phyloP scores from a whole-genome alignment of 1,284 basidiomycete genomes.

The Trichosporon sp. region DNA sequence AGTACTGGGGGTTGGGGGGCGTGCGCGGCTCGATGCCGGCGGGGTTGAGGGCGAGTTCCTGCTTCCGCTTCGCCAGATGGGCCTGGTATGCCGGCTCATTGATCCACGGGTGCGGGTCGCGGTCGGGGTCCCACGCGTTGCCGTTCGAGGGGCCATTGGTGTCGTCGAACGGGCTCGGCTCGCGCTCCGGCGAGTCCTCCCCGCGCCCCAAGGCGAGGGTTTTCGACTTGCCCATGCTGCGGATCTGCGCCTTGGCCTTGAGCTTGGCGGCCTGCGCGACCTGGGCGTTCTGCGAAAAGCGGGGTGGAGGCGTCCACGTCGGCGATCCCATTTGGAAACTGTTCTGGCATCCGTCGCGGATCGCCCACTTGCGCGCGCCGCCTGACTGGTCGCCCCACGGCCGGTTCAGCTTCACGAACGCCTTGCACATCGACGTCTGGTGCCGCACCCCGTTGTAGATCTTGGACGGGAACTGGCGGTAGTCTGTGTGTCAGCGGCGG shows the following conservation, averaged over 20 bases:
- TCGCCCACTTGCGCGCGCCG: slow-evolving; percentile 55
- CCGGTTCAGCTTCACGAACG: slow-evolving; percentile 55
- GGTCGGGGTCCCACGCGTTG: slow-evolving; percentile 26
- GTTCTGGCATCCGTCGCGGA: slow-evolving; percentile 53
- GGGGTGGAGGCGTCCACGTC: not conserved
- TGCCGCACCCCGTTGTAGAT: slow-evolving; percentile 58
- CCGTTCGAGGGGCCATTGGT: slow-evolving; percentile 26
- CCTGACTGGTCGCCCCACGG: slow-evolving; percentile 56
- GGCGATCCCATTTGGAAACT: slow-evolving; percentile 41
- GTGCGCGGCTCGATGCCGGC: not conserved
- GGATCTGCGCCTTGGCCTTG: not conserved
- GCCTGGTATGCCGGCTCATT: slow-evolving; percentile 15
- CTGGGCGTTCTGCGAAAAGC: slow-evolving; percentile 1
- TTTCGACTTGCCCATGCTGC: slow-evolving; percentile 32
- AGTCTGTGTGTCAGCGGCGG: slow-evolving; percentile 40
- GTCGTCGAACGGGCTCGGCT: slow-evolving; percentile 3
- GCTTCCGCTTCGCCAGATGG: slow-evolving; percentile 5
- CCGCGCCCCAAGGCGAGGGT: slow-evolving; percentile 43
- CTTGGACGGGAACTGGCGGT: slow-evolving; percentile 55
- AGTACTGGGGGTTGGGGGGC: slow-evolving; percentile 1
- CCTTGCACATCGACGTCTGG: slow-evolving; percentile 56
- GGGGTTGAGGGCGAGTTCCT: not conserved
- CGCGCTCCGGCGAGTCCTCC: slow-evolving; percentile 9
- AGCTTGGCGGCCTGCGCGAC: slow-evolving; percentile 2
- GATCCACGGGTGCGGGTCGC: slow-evolving; percentile 24